Conservation (phyloP, 305 asterid species). For the Fraxinus velutina region DNA sequence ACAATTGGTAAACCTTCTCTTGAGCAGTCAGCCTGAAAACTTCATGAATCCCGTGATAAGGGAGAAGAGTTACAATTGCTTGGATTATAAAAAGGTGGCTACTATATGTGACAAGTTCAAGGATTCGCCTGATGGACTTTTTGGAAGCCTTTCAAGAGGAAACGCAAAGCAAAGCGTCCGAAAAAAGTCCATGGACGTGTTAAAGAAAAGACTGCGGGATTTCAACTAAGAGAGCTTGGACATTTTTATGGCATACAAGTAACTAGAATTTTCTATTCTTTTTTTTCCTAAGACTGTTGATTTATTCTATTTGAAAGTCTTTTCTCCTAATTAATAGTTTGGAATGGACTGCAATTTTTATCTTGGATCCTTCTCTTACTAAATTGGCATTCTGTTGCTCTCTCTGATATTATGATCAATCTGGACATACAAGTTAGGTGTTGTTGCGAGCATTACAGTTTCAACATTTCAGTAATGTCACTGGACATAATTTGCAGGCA, state of each 20-base stretch:
- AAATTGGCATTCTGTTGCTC: background rate
- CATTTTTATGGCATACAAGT: slow-evolving; percentile 20
- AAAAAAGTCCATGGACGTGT: slow-evolving; percentile 80
- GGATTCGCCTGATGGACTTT: slow-evolving; percentile 81
- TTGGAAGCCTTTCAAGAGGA: slow-evolving; percentile 86
- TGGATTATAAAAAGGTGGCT: slow-evolving; percentile 85
- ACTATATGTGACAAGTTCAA: slow-evolving; percentile 82
- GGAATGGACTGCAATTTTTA: background rate
- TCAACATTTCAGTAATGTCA: background rate
- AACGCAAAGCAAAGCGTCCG: slow-evolving; percentile 70
- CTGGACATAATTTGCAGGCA: background rate
- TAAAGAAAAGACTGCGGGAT: slow-evolving; percentile 78
- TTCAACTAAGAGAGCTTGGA: slow-evolving; percentile 53
- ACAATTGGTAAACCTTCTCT: slow-evolving; percentile 74
- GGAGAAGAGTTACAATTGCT: slow-evolving; percentile 64
- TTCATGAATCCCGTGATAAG: slow-evolving; percentile 97
- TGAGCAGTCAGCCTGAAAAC: slow-evolving; percentile 89
- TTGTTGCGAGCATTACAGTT: background rate
- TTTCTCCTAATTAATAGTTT: slow-evolving; percentile 26
- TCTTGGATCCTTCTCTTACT: background rate
- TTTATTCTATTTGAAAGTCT: slow-evolving; percentile 12
- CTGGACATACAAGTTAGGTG: background rate
- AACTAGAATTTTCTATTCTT: slow-evolving; percentile 18
- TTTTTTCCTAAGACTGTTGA: slow-evolving; percentile 4
- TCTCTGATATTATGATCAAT: background rate